Percentiles rank a stretch among this genome's conserved stretches.
phyloP scores from a whole-genome alignment of 73 alveolate genomes.

The Symbiodinium natans region DNA sequence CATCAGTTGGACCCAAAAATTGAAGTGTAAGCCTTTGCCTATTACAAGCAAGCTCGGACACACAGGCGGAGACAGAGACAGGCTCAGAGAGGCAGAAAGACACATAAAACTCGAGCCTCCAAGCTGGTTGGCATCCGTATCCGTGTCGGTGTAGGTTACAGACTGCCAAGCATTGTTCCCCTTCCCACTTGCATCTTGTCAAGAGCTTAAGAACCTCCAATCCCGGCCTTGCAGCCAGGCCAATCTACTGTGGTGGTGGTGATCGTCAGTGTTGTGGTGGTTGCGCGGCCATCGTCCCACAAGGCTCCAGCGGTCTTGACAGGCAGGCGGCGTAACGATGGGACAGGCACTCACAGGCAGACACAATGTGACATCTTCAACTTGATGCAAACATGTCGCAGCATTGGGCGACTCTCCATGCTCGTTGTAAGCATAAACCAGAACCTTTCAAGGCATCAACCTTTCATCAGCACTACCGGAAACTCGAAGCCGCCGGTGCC shows the following conservation, averaged over 20 bases:
- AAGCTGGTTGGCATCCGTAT: constrained; percentile 13
- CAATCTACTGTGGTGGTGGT: background rate
- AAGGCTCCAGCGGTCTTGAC: background rate
- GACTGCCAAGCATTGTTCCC: background rate
- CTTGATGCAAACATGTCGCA: background rate
- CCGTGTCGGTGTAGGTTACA: constrained; percentile 2
- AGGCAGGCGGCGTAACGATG: no score
- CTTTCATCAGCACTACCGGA: background rate
- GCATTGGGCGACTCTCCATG: constrained; percentile 17
- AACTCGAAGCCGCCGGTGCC: background rate
- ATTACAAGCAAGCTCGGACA: no score
- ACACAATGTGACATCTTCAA: no score
- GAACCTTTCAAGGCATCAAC: background rate
- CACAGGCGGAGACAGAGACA: no score
- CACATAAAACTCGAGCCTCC: background rate
- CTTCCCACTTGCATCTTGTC: background rate
- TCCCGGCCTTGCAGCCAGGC: constrained; percentile 12
- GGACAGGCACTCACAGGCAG: no score
- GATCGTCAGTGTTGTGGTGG: background rate
- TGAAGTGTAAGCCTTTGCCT: no score
- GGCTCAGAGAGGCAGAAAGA: no score
- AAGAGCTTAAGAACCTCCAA: no score
- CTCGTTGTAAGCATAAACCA: constrained; percentile 16
- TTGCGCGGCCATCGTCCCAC: background rate
- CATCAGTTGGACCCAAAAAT: no score